Conservation (phyloP, 2,329 filamentous ascomycete genomes). For the Nemania sp. region DNA sequence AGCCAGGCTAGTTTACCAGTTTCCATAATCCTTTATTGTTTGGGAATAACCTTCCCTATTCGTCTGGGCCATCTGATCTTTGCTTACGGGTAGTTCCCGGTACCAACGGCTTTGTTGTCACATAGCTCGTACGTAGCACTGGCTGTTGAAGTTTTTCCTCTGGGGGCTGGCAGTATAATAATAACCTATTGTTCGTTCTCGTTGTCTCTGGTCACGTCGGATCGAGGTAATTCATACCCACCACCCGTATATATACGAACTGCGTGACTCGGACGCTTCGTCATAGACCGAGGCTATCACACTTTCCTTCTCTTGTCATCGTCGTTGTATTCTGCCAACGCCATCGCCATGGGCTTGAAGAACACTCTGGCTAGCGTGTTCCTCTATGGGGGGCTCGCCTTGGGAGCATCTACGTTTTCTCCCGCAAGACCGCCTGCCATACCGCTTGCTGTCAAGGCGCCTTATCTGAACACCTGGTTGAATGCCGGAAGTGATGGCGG, state of each 20-base stretch:
- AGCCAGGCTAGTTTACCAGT: constrained; percentile 20
- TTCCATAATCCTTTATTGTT: constrained; percentile 28
- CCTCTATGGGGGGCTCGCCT: constrained; percentile 35
- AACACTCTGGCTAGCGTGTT: constrained; percentile 34
- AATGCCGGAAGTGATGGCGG: constrained; percentile 62
- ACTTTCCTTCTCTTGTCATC: not conserved
- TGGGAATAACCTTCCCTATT: constrained; percentile 40
- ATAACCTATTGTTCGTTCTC: constrained; percentile 22
- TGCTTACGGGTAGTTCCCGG: constrained; percentile 14
- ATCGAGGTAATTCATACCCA: constrained; percentile 24
- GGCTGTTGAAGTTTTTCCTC: constrained; percentile 10
- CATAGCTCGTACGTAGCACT: constrained; percentile 10
- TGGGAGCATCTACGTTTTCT: constrained; percentile 57
- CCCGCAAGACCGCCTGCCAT: constrained; percentile 69
- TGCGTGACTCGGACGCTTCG: constrained; percentile 6
- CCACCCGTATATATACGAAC: constrained; percentile 13
- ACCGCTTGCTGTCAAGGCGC: constrained; percentile 73
- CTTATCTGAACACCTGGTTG: constrained; percentile 74
- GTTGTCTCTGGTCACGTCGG: constrained; percentile 19
- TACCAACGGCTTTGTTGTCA: constrained; percentile 12
- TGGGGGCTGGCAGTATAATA: constrained; percentile 28
- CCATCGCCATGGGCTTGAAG: constrained; percentile 35
- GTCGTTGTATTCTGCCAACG: not conserved
- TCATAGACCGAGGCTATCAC: not conserved
- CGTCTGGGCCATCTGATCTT: constrained; percentile 36